Conservation (phyloP, 2,329 filamentous ascomycete genomes). For the Aspergillaceae sp. region DNA sequence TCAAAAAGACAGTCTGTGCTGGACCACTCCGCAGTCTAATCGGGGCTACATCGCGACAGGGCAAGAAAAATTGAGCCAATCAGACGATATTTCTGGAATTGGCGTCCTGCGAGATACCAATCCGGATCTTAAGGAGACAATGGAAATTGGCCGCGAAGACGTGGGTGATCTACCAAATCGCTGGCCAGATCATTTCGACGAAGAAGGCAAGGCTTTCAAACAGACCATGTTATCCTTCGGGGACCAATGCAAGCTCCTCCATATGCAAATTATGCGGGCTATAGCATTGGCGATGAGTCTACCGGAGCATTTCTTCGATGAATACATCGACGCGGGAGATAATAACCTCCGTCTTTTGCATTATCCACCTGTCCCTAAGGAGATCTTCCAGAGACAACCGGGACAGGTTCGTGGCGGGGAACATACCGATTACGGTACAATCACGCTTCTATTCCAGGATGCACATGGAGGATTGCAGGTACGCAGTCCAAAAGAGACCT, state of each 20-base stretch:
- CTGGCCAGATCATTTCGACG: constrained; percentile 57
- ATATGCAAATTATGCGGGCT: constrained; percentile 72
- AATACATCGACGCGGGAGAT: constrained; percentile 60
- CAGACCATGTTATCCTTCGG: constrained; percentile 68
- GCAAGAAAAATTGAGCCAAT: constrained; percentile 61
- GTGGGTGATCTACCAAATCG: constrained; percentile 60
- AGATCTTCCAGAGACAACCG: constrained; percentile 58
- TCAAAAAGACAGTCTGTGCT: constrained; percentile 58
- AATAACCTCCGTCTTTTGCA: constrained; percentile 67
- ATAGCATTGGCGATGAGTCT: constrained; percentile 75
- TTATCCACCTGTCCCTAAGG: constrained; percentile 60
- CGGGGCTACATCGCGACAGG: constrained; percentile 63
- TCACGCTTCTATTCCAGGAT: constrained; percentile 51
- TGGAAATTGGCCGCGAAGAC: constrained; percentile 55
- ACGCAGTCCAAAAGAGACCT: constrained; percentile 63
- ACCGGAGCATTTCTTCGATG: constrained; percentile 64
- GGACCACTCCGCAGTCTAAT: constrained; percentile 65
- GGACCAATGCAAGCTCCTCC: constrained; percentile 62
- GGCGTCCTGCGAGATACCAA: constrained; percentile 47
- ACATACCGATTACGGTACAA: constrained; percentile 58
- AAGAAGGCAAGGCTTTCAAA: constrained; percentile 55
- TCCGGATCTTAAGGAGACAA: constrained; percentile 48
- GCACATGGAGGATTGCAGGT: constrained; percentile 51
- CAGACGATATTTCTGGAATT: constrained; percentile 49
- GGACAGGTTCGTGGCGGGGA: constrained; percentile 67